Evolutionary conservation across 768 basidiomycete genomes (phyloP).

Genomic region (Kwoniella sp.): DNA sequence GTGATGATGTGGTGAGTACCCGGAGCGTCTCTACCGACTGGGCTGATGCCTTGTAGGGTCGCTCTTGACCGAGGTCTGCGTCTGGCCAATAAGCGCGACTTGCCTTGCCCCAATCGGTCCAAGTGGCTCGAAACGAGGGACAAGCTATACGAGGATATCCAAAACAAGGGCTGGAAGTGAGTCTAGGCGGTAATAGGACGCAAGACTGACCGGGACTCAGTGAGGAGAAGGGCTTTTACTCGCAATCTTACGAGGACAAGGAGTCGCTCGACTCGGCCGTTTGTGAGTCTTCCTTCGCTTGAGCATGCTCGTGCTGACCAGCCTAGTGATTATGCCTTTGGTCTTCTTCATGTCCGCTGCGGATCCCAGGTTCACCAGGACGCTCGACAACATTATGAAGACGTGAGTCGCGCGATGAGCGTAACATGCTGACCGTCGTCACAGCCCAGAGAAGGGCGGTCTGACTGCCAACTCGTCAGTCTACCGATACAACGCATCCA

Average conservation of each 20-base stretch:
- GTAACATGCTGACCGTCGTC: no score
- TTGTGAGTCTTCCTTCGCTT: constrained; percentile 49
- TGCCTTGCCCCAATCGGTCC: constrained; percentile 58
- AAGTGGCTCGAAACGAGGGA: constrained; percentile 76
- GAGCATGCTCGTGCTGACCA: background rate
- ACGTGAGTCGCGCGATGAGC: constrained; percentile 50
- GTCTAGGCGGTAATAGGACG: background rate
- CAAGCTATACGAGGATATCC: constrained; percentile 84
- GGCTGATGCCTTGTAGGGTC: constrained; percentile 59
- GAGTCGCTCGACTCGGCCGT: constrained; percentile 73
- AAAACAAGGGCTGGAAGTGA: constrained; percentile 77
- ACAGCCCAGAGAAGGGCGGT: constrained; percentile 74
- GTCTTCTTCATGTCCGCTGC: constrained; percentile 50
- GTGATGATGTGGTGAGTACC: constrained; percentile 79
- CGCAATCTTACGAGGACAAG: constrained; percentile 85
- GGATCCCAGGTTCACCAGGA: constrained; percentile 83
- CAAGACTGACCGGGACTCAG: constrained; percentile 6
- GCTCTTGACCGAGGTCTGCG: constrained; percentile 92
- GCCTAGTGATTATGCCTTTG: constrained; percentile 64
- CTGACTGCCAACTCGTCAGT: constrained; percentile 71
- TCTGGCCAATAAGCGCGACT: constrained; percentile 86
- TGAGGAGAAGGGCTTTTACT: constrained; percentile 59
- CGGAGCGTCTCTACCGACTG: no score
- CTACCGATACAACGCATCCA: constrained; percentile 80
- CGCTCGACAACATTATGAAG: constrained; percentile 74